Evolutionary conservation across 2,329 filamentous ascomycete species (phyloP).

Genomic region (Stachybotrys chartarum): DNA sequence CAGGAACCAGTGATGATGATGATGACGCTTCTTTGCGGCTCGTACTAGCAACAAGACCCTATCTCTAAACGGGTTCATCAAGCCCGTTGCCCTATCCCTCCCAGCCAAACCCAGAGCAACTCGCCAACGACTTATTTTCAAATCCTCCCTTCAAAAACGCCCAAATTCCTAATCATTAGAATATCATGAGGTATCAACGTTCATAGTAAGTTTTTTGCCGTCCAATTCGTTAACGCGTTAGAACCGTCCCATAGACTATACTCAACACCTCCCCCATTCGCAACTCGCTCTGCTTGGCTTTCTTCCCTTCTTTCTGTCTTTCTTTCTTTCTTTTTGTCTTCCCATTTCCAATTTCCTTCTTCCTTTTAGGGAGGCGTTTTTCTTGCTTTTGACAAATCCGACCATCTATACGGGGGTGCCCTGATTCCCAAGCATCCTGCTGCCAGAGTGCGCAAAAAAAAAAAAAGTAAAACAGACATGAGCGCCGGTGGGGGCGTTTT

Average conservation of each 20-base stretch:
- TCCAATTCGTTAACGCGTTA: constrained; percentile 16
- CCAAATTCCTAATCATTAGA: background rate
- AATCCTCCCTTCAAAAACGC: background rate
- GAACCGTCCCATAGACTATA: background rate
- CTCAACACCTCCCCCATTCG: too few species aligned
- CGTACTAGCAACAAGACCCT: too few species aligned
- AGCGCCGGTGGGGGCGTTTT: background rate
- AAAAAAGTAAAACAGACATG: too few species aligned
- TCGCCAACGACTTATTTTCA: background rate
- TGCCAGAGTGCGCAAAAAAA: too few species aligned
- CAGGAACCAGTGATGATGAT: too few species aligned
- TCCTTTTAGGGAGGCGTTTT: background rate
- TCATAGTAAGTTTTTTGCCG: background rate
- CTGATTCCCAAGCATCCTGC: background rate
- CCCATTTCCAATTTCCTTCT: constrained; percentile 1
- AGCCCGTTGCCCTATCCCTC: too few species aligned
- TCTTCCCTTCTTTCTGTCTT: background rate
- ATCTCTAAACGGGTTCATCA: too few species aligned
- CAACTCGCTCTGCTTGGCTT: too few species aligned
- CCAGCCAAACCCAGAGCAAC: too few species aligned
- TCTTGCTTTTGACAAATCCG: background rate
- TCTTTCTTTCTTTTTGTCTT: constrained; percentile 1
- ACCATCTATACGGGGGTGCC: background rate
- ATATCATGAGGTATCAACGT: constrained; percentile 15
- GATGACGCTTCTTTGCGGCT: too few species aligned